Evolutionary conservation across 352 stramenopile species (phyloP).

Genomic region (Peronospora belbahrii): DNA sequence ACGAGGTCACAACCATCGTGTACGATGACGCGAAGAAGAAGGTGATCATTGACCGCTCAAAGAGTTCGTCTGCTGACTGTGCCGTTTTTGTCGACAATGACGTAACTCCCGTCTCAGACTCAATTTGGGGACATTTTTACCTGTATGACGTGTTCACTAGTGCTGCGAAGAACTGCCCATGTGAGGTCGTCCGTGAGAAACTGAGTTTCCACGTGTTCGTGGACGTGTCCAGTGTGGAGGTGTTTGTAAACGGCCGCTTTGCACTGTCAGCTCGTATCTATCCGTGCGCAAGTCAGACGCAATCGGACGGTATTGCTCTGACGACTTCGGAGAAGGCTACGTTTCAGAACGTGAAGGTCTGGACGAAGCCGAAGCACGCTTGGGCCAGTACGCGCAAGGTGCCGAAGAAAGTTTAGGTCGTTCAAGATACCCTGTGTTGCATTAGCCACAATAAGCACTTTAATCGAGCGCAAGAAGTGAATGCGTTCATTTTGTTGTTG

Average conservation of each 20-base stretch:
- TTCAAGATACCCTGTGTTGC: not conserved
- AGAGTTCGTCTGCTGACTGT: constrained; percentile 42
- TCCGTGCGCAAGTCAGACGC: constrained; percentile 39
- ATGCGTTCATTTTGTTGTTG: too few species aligned
- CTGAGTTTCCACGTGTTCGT: constrained; percentile 57
- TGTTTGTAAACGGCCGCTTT: constrained; percentile 69
- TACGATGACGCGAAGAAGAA: constrained; percentile 59
- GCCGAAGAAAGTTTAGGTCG: constrained; percentile 19
- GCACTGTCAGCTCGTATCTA: constrained; percentile 57
- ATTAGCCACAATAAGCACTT: not conserved
- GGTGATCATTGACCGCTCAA: constrained; percentile 48
- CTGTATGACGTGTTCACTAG: constrained; percentile 42
- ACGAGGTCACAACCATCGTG: constrained; percentile 50
- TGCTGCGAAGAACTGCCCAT: constrained; percentile 20
- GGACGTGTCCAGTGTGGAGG: constrained; percentile 60
- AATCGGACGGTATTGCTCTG: constrained; percentile 52
- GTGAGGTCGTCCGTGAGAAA: constrained; percentile 33
- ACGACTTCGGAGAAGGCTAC: constrained; percentile 32
- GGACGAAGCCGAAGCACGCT: constrained; percentile 54
- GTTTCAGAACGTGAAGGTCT: constrained; percentile 59
- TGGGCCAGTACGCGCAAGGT: constrained; percentile 41
- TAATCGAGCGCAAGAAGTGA: too few species aligned
- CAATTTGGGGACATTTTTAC: constrained; percentile 47
- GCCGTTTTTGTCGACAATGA: constrained; percentile 32
- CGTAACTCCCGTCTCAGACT: constrained; percentile 25